Base-by-base conservation (phyloP, 2,329 filamentous ascomycete species). In the Ophiostoma triangulosporum region DNA sequence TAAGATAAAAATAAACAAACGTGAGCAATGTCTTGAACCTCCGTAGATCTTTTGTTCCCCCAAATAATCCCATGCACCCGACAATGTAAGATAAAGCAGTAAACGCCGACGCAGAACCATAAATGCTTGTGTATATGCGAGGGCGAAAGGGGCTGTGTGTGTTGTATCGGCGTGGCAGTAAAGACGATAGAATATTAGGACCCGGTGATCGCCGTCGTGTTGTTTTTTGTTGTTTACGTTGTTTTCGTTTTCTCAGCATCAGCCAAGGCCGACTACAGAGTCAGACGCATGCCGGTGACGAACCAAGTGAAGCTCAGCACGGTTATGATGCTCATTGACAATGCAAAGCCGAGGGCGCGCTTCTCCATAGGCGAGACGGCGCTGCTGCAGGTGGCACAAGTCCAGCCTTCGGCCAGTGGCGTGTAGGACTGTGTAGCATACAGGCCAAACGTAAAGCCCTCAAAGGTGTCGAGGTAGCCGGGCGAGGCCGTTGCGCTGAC, bases 281-380 rank as follows among this genome's bases (percentile, higher is more conserved):
- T 54, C 12, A 59, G 54, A 12, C 60, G 60, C 50, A 78, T 62
- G 2, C 79, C 78, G 24, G 70, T 70, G 35, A 81, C 77, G 60
- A 83, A 83, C 78, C 78, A 83, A 29, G 78, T 81, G 59, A 83
- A 83, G 62, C 75, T 78, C 29, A 77, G 58, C 4, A 83, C 68
- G 1, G 79, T 82, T 43, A 80, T 63, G 31, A 75, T 49, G 59
- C 73, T 72, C 74, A 81, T 80, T 12, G 70, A 68, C 50, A 78
- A 45, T 33, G 74, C 73, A 54, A 80, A 71, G 6, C 71, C 69
- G 8, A 80, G 33, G 1, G 74, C 73, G 40, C 71, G 69, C 56
- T 63, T 65, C 56, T 78, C 73, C 54, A 73, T 65, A 46, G 68
- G 66, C 14, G 72, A 69, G 24, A 72, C 53, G 20, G 74, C 79